A percentile compares a stretch with the other conserved stretches of the same genome.
Evolutionary conservation across 1,139 yeast genomes (phyloP).

Genomic region (Diutina rugosa): DNA sequence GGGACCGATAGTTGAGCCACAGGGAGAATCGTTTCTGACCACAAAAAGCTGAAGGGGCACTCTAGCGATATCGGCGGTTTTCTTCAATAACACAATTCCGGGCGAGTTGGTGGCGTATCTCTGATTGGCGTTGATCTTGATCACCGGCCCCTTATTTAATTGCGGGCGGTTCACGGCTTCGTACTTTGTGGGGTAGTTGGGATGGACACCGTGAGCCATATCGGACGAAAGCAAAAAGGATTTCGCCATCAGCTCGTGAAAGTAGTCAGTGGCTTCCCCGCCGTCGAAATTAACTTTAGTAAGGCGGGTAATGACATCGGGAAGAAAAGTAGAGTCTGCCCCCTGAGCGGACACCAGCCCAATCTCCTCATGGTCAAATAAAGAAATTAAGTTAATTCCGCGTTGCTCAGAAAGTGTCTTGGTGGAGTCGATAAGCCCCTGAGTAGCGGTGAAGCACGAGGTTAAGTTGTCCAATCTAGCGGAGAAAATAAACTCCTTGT

Average conservation of each 20-base stretch:
- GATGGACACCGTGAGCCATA: slow-evolving; percentile 96
- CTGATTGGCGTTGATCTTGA: slow-evolving; percentile 90
- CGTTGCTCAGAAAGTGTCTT: slow-evolving; percentile 25
- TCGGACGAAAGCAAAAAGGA: slow-evolving; percentile 89
- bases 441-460: slow-evolving; percentile 70
- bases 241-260: slow-evolving; percentile 32
- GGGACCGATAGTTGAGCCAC: slow-evolving; percentile 97
- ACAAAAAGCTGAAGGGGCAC: slow-evolving; percentile 78
- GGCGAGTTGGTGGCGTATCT: slow-evolving; percentile 90
- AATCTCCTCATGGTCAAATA: slow-evolving; percentile 92
- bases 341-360: slow-evolving; percentile 95
- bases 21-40: slow-evolving; percentile 82
- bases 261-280: slow-evolving; percentile 1
- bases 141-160: slow-evolving; percentile 81
- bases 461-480: slow-evolving; percentile 90
- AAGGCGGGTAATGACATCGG: slow-evolving; percentile 61
- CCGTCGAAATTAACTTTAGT: slow-evolving; percentile 25
- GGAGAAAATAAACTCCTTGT: slow-evolving; percentile 82
- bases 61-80: slow-evolving; percentile 50
- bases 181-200: slow-evolving; percentile 68
- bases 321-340: slow-evolving; percentile 84
- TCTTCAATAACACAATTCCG: slow-evolving; percentile 69
- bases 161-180: slow-evolving; percentile 72
- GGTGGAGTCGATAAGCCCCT: slow-evolving; percentile 38
- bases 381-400: slow-evolving; percentile 59